Percentiles rank a stretch among this genome's conserved stretches.
Evolutionary conservation across 2,329 filamentous ascomycete species (phyloP).

Genomic region (Alternaria viburni): DNA sequence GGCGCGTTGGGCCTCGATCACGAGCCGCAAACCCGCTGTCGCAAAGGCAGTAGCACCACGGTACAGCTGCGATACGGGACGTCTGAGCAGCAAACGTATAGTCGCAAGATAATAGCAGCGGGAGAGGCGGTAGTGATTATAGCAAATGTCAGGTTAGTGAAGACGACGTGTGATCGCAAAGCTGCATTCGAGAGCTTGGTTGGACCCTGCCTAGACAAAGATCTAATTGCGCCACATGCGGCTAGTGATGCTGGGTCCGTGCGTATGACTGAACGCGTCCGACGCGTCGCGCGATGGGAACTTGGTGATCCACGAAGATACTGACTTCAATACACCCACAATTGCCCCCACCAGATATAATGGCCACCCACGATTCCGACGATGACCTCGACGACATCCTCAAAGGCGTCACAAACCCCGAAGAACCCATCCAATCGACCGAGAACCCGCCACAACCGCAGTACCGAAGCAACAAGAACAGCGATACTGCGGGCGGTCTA

Average conservation of each 20-base stretch:
- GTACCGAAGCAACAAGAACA: constrained; percentile 19
- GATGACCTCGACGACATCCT: constrained; percentile 72
- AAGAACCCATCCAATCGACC: constrained; percentile 51
- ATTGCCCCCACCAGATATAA: constrained; percentile 2
- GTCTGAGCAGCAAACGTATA: not conserved
- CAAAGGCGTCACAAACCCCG: constrained; percentile 71
- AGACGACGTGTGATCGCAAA: constrained; percentile 2
- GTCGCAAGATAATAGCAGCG: not conserved
- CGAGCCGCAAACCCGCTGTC: constrained; percentile 1
- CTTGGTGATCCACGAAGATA: not conserved
- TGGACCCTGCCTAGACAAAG: constrained; percentile 9
- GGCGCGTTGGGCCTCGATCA: constrained; percentile 7
- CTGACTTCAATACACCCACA: not conserved
- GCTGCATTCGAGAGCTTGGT: constrained; percentile 7
- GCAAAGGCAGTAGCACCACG: not conserved
- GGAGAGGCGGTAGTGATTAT: not conserved
- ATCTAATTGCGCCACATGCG: constrained; percentile 16
- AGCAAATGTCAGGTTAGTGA: not conserved
- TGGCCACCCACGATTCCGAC: constrained; percentile 40
- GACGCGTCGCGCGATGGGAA: constrained; percentile 16
- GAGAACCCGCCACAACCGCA: constrained; percentile 26
- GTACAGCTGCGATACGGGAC: not conserved
- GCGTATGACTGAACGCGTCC: constrained; percentile 20
- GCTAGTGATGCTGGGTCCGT: constrained; percentile 10
- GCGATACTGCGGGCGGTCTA: constrained; percentile 57